Base-by-base conservation (phyloP, 257 asterid species). In the Nicotiana knightiana region DNA sequence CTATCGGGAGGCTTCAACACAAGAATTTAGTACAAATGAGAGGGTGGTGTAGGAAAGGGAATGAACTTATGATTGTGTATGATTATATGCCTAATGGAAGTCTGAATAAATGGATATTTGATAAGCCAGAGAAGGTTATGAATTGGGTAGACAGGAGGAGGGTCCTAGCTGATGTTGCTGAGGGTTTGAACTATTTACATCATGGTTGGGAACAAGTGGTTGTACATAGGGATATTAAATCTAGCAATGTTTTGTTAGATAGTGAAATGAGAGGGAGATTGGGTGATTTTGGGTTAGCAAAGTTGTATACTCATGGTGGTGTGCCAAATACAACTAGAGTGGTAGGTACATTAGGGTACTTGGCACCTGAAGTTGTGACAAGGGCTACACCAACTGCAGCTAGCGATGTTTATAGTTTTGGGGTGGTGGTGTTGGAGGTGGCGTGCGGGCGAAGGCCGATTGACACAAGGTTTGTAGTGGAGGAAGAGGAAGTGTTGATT, bases 81-180 rank as follows among this genome's bases (percentile, higher is more conserved):
- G 97, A 91, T 81, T 92, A 90, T 87, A 94, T 94, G 98, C 96
- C 98, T 30, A 91, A 94, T 79, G 83, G 94, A 28, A 94, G 98
- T 79, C 91, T 94, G 71, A 94, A 94, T 81, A 84, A 76, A 37
- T 94, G 98, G 98, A 90, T 94, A 10, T 94, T 94, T 7, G 93
- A 89, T 18, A 87, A 85, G 46, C 93, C 94, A 0, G 84, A 82
- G 82, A 86, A 51, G n/a, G 85, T 91, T 26, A 67, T 94, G 93
- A 83, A 71, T 80, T 94, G 98, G 97, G 92, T 81, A 70, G 92
- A 87, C 5, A 77, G 97, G 64, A 91, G 87, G 83, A 81, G 91
- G 80, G 91, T 92, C 53, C 79, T 92, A 63, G 90, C 90, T 5
- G 97, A 91, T 67, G 95, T 91, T 46, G 96, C 97, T 0, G 97